Evolutionary conservation across 2,329 filamentous ascomycete genomes (phyloP).

Genomic region (Hortaea sp.): DNA sequence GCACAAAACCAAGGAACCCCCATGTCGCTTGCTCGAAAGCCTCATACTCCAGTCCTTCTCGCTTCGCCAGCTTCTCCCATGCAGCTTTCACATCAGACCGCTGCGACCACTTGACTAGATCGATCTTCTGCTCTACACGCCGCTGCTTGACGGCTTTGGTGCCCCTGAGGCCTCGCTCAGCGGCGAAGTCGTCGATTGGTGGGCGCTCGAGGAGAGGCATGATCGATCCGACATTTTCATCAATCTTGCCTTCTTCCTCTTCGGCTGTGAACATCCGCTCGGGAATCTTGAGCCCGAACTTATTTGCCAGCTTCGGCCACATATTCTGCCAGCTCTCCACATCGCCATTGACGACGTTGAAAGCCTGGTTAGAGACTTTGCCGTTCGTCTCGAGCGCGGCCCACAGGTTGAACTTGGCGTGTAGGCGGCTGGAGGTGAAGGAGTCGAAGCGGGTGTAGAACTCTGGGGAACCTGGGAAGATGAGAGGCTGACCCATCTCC

Average conservation of each 20-base stretch:
- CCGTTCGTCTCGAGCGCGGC: slow-evolving; percentile 19
- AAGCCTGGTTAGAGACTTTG: slow-evolving; percentile 29
- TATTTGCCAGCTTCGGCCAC: slow-evolving; percentile 31
- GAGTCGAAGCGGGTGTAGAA: slow-evolving; percentile 24
- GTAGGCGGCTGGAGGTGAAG: slow-evolving; percentile 19
- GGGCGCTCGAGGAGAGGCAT: too few relatives aligned
- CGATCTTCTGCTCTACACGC: too few relatives aligned
- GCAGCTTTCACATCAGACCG: too few relatives aligned
- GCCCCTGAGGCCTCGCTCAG: too few relatives aligned
- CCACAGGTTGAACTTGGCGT: slow-evolving; percentile 25
- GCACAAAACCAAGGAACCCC: too few relatives aligned
- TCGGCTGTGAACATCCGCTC: slow-evolving; percentile 3
- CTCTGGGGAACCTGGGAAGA: slow-evolving; percentile 20
- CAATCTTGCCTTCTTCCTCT: slow-evolving; percentile 1
- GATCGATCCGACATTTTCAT: not conserved
- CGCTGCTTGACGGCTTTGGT: too few relatives aligned
- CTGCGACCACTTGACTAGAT: too few relatives aligned
- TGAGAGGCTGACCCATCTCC: slow-evolving; percentile 18
- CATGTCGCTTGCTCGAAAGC: too few relatives aligned
- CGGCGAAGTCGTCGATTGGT: too few relatives aligned
- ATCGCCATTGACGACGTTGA: slow-evolving; percentile 36
- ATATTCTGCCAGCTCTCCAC: slow-evolving; percentile 32
- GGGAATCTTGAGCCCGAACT: slow-evolving; percentile 27
- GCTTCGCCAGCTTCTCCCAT: too few relatives aligned
- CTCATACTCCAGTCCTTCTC: too few relatives aligned